Base-by-base conservation (phyloP, 441 rosid genomes). In the Rhodomyrtus psidioides region DNA sequence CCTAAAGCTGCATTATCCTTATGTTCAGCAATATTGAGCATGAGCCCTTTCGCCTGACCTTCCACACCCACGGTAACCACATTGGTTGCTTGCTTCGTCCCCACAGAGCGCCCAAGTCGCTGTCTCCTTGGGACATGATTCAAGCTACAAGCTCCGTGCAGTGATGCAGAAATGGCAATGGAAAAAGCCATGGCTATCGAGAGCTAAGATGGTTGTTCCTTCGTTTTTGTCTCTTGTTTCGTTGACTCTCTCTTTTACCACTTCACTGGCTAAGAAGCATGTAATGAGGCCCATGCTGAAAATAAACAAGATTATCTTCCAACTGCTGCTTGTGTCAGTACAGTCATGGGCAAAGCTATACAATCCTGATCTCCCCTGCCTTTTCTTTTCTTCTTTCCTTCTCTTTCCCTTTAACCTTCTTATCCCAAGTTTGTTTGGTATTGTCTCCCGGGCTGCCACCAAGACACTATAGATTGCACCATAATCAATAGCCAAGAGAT, bases 151-250 rank as follows among this genome's bases (percentile, higher is more conserved):
- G 91, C 88, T 54, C 84, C 83, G 27, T 86, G 91, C 75, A 89
- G 57, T n/a, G 91, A 90, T 21, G 93, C 93, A 53, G 92, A 91
- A 84, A 93, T 91, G 90, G 92, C 51, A 84, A 90, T 44, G 85
- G 90, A 88, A 90, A 93, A 88, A 90, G 93, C 90, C 95, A 92
- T 90, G 74, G 86, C 81, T 54, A 83, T 83, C 70, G 58, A 76
- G 17, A 54, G 56, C 81, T 34, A 28, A 62, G 81, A 70, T 17
- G 56, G 44, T 15, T 23, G 4, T 76, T 28, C 74, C 76, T 62
- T 60, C 54, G 56, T 57, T 53, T 17, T 58, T 82, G 51, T 42
- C 12, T 85, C 54, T 16, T 84, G 84, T 57, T n/a, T 24, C 53
- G 46, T 82, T 57, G 34, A 13, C 19, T 82, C 46, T 82, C 46